Evolutionary conservation across 2,329 filamentous ascomycete genomes (phyloP), one percentile per base, ranked within the genome.

Genomic region (Ophiocordyceps camponoti-saundersi): DNA sequence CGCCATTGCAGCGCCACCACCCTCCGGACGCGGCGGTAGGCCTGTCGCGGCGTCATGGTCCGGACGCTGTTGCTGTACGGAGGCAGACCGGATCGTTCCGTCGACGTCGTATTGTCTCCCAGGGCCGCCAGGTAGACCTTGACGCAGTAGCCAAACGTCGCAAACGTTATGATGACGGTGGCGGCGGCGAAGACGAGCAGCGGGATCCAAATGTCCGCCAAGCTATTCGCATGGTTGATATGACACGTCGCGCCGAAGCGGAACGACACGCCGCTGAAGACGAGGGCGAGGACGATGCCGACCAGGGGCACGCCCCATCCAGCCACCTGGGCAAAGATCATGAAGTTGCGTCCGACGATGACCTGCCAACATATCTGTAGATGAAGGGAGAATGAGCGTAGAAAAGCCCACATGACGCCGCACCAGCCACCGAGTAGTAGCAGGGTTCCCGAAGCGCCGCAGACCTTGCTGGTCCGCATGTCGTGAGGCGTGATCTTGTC

Each of bases 311-410:
- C 73, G 18, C 83, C 84, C 85, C 90, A 95, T 51, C 92, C 92
- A 10, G 80, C 67, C 16, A 75, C 72, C 57, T 95, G 80, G 3
- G 90, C 80, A 53, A 77, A 75, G 70, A 86, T 87, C 79, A 95
- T 95, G 64, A 95, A 96, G 56, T 75, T 84, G 42, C 80, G 77
- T 39, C 92, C 92, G 4, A 94, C 85, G 8, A 90, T 79, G 32
- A 93, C 74, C 62, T 96, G 88, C 92, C 92, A 98, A 69, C 89
- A 95, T 53, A 98, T 95, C 63, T 96, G 92, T 23, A 98, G 78
- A 63, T 98, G 92, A 56, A 98, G 81, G 5, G 88, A 94, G 32
- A 96, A 67, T 0, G 90, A 85, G 52, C 92, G 80, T 50, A 95
- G 73, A 60, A 95, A 94, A 52, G 89, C 79, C 90, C 92, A 98